A percentile compares a stretch with the other conserved stretches of the same genome.
Conservation (phyloP, 257 asterid genomes). For the Linaria vulgaris region DNA sequence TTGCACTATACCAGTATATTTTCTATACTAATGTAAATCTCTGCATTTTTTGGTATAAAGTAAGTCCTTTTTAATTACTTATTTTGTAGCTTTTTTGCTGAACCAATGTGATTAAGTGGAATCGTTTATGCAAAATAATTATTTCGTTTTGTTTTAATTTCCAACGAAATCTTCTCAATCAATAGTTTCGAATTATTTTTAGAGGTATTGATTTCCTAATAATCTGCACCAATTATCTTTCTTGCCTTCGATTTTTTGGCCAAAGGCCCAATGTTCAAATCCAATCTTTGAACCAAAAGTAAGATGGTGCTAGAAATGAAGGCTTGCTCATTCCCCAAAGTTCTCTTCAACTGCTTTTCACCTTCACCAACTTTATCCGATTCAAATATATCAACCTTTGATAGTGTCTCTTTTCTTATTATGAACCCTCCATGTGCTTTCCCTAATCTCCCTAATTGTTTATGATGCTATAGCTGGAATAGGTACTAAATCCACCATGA, state of each 20-base stretch:
- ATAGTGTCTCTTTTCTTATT: constrained; percentile 9
- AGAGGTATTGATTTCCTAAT: neutral
- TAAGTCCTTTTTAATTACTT: neutral
- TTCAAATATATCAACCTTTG: constrained; percentile 13
- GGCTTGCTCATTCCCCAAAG: neutral
- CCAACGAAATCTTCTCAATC: neutral
- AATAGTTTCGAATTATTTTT: neutral
- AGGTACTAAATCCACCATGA: neutral
- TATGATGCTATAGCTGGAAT: neutral
- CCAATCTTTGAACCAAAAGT: too few relatives aligned
- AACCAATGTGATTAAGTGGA: constrained; percentile 14
- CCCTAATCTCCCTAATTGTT: neutral
- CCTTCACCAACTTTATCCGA: neutral
- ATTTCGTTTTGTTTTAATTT: constrained; percentile 4
- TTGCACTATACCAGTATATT: constrained; percentile 20
- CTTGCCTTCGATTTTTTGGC: too few relatives aligned
- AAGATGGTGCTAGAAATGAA: too few relatives aligned
- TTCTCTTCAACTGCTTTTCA: neutral
- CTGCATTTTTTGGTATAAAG: constrained; percentile 4
- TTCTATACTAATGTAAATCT: constrained; percentile 21
- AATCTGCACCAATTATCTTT: constrained; percentile 2
- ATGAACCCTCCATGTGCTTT: constrained; percentile 8
- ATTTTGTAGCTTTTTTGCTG: neutral
- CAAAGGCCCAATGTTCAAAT: too few relatives aligned
- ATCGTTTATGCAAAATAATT: constrained; percentile 17